Conservation (phyloP, 495 filamentous ascomycete genomes). For the Sordaria brevicollis region DNA sequence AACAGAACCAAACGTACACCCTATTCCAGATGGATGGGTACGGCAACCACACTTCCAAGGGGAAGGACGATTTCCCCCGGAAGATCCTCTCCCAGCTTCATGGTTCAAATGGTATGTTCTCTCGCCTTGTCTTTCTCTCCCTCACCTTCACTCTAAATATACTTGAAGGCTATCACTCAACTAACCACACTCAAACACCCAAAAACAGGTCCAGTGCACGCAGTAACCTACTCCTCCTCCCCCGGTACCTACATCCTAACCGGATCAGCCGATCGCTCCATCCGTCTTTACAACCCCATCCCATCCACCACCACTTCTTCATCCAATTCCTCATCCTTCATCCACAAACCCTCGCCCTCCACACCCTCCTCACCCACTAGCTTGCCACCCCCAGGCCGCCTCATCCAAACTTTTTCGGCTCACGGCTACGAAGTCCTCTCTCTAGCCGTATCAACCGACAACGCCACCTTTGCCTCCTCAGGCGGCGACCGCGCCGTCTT, state of each 20-base stretch:
- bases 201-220: slow-evolving; percentile 56
- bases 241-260: slow-evolving; percentile 70
- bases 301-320: slow-evolving; percentile 23
- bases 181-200: background rate
- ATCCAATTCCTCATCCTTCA: slow-evolving; percentile 25
- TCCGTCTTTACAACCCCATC: slow-evolving; percentile 66
- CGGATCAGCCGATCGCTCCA: slow-evolving; percentile 72
- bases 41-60: background rate
- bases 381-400: slow-evolving; percentile 31
- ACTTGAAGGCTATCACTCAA: no score
- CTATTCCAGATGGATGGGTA: background rate
- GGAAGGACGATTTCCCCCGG: background rate
- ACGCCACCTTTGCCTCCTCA: slow-evolving; percentile 67
- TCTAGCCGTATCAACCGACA: slow-evolving; percentile 61
- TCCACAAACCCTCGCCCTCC: background rate
- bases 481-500: slow-evolving; percentile 88
- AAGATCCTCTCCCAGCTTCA: slow-evolving; percentile 19
- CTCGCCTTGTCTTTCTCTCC: background rate
- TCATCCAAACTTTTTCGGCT: slow-evolving; percentile 77
- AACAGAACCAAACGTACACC: background rate
- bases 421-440: slow-evolving; percentile 88
- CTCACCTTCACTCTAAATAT: background rate
- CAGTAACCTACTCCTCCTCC: slow-evolving; percentile 58
- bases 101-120: slow-evolving; percentile 26
- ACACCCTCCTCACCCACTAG: slow-evolving; percentile 10